These are phyloP conservation scores for Colletotrichum limetticola DNA, from an alignment of 2,329 filamentous ascomycete genomes.

Conservation along the genomic window DNA sequence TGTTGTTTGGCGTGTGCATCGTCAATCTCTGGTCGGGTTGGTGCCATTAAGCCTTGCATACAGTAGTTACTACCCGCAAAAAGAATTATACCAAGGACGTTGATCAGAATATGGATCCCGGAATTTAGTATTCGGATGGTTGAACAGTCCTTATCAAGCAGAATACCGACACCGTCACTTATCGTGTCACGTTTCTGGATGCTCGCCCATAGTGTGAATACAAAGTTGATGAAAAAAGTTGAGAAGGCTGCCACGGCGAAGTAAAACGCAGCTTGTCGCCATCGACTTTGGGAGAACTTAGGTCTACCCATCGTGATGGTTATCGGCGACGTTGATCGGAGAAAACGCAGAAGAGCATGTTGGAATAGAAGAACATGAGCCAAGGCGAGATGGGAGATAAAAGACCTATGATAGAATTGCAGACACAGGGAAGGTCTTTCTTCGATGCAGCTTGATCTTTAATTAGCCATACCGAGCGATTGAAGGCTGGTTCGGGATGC, in stretches of 20 bases:
- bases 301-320: not conserved
- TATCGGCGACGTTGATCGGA: not conserved
- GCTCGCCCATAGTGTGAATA: not conserved
- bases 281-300: not conserved
- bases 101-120: not conserved
- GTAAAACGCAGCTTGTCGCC: not conserved
- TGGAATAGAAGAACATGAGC: not conserved
- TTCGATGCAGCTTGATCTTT: not conserved
- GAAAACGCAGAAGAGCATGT: not conserved
- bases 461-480: not conserved
- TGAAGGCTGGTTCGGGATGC: not conserved
- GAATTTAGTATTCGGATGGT: not conserved
- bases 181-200: not conserved
- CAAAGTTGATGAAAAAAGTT: not conserved
- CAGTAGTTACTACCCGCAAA: not conserved
- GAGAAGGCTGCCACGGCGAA: not conserved
- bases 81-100: not conserved
- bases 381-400: not conserved
- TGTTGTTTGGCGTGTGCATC: not conserved
- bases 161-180: not conserved
- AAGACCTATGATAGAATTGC: not conserved
- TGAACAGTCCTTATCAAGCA: not conserved
- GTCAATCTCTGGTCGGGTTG: not conserved
- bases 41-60: not conserved
- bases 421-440: not conserved